Base-by-base conservation (phyloP, 2,329 filamentous ascomycete species). In the Curvularia spicifera region DNA sequence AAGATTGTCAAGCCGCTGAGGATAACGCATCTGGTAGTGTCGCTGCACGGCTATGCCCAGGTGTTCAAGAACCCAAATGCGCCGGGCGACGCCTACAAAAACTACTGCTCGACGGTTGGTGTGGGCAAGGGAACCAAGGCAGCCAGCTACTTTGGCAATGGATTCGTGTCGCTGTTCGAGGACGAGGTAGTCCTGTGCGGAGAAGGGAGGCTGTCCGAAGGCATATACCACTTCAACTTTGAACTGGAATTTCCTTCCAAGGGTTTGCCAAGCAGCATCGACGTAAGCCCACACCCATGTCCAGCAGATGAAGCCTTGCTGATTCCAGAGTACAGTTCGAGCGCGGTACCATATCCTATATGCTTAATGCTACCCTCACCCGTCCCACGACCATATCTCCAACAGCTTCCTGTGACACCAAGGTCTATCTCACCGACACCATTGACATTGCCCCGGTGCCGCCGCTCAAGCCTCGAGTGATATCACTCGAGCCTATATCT, bases 301-400 rank as follows among this genome's bases (percentile, higher is more conserved):
- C 48, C 39, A 52, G 46, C 58, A 12, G 64, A 40, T 51, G 46
- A 50, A 24, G 33, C 43, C 29, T 46, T 57, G 57, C 64, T 73
- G 57, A 75, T 31, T 60, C 53, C 44, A 43, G 24, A n/a, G 29
- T 48, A 51, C 76, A 98, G 93, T 99, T 99, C 76, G 95, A 98
- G 78, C 88, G 94, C 72, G 95, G 95, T 35, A 93, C 91, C 1
- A 91, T 99, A 69, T 89, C 90, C 20, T 99, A 98, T 78, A 87
- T 94, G 80, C 85, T 98, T 68, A 94, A 91, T 5, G 90, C 94
- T 31, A 97, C 93, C 8, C 78, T 98, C 56, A 98, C 94, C 20
- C 87, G 93, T 56, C 94, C 95, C 20, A 95, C 91, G 0, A 88
- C 93, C 5, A 96, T 97, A 61, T 85, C 89, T 13, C 89, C 94